These are phyloP conservation scores for Galerina marginata DNA, from an alignment of 768 basidiomycete genomes.

Conservation along the genomic window DNA sequence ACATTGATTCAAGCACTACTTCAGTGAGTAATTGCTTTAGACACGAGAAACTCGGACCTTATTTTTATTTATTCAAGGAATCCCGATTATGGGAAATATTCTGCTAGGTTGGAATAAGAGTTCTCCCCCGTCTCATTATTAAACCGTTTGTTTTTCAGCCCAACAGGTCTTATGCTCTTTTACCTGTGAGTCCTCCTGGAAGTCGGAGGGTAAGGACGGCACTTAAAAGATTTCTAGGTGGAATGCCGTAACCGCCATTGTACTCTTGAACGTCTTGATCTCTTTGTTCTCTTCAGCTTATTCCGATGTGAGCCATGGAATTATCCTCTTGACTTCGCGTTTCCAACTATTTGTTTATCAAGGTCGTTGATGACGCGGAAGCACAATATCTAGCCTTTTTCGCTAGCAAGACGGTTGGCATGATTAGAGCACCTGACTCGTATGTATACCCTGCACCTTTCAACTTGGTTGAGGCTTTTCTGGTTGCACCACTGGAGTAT, in stretches of 20 bases:
- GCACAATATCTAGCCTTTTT: slow-evolving; percentile 93
- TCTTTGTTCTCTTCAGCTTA: slow-evolving; percentile 96
- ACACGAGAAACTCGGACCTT: background rate
- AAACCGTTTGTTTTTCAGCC: slow-evolving; percentile 33
- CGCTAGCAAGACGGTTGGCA: slow-evolving; percentile 81
- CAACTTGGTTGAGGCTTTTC: slow-evolving; percentile 81
- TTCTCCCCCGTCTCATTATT: slow-evolving; percentile 3
- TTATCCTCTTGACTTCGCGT: background rate
- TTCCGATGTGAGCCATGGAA: slow-evolving; percentile 62
- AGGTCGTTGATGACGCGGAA: slow-evolving; percentile 85
- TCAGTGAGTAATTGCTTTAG: slow-evolving; percentile 52
- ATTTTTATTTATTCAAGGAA: slow-evolving; percentile 33
- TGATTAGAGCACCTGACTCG: slow-evolving; percentile 88
- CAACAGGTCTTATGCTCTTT: slow-evolving; percentile 70
- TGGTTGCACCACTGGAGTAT: slow-evolving; percentile 88
- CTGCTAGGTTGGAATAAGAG: slow-evolving; percentile 42
- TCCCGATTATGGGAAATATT: slow-evolving; percentile 69
- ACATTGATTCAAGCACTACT: slow-evolving; percentile 80
- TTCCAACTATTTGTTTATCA: background rate
- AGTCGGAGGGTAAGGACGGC: background rate
- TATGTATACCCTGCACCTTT: slow-evolving; percentile 92
- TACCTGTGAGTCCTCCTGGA: slow-evolving; percentile 64
- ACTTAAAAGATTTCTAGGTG: slow-evolving; percentile 49
- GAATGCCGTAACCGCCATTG: slow-evolving; percentile 82
- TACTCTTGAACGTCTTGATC: slow-evolving; percentile 92